Conservation (phyloP, 106 monocot genomes). For the Hemerocallis citrina region DNA sequence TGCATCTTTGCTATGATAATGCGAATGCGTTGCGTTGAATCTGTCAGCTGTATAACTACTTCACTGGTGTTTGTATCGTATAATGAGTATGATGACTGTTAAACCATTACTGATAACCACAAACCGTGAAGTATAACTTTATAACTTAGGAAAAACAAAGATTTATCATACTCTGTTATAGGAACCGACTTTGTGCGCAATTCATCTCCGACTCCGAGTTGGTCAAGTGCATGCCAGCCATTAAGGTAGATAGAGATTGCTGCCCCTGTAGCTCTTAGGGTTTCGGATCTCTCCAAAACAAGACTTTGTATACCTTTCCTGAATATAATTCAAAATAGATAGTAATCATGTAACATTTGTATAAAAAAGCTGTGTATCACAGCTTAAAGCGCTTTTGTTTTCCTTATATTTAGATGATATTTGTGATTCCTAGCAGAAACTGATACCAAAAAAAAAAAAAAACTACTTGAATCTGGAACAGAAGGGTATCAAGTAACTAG, state of each 20-base stretch:
- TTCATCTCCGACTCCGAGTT: slow-evolving; percentile 30
- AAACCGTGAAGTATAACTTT: neutral
- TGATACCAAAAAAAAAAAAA: no score
- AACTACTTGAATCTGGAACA: no score
- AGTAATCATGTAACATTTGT: no score
- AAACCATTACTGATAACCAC: neutral
- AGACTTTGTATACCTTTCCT: slow-evolving; percentile 46
- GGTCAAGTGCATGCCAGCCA: slow-evolving; percentile 51
- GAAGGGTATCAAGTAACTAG: no score
- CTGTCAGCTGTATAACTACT: no score
- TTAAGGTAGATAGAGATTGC: slow-evolving; percentile 27
- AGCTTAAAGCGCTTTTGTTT: no score
- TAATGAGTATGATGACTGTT: neutral
- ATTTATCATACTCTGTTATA: slow-evolving; percentile 22
- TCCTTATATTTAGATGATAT: no score
- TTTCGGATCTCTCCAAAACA: slow-evolving; percentile 28
- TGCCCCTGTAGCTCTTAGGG: slow-evolving; percentile 18
- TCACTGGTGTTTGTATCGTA: neutral
- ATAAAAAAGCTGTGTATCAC: no score
- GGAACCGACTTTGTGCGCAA: slow-evolving; percentile 19
- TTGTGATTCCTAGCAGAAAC: no score
- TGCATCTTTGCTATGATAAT: neutral
- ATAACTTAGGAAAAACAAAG: neutral
- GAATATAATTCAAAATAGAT: no score
- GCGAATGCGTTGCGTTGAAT: no score